Base-by-base conservation (phyloP, 2,329 filamentous ascomycete species). In the Hymenoscyphus linearis region DNA sequence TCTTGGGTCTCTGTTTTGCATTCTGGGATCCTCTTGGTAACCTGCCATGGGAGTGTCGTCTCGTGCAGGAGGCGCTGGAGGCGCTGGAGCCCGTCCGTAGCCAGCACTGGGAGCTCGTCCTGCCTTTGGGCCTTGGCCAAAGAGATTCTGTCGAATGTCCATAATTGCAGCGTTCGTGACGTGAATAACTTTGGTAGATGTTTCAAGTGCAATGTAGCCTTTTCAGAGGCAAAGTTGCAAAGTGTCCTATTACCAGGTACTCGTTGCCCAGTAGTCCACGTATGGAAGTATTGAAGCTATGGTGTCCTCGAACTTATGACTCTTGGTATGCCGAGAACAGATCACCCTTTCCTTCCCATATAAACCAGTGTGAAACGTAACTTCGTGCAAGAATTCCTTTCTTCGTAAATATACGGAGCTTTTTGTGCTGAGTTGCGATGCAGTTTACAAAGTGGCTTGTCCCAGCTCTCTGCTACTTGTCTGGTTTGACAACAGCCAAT, bases 121-220 rank as follows among this genome's bases (percentile, higher is more conserved):
- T 55, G 70, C 65, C 60, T 71, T 74, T 31, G 75, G 72, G 6
- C 76, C 74, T 64, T 75, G 74, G 52, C 78, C 76, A 64, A 78
- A 78, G 47, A 80, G 74, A 65, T 78, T 79, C 68, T 79, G 76
- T 63, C 77, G 71, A 64, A 69, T 68, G 57, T 72, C 68, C 70
- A 72, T 72, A 37, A 37, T 60, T 47, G 37, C 14, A 4, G 37
- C 18, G n/a, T 44, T 44, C 37, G 40, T 22, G 40, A n/a, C n/a
- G 40, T 18, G n/a, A n/a, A 22, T 3, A 47, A 10, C 9, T 22
- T 10, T 47, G 40, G 40, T n/a, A 18, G 40, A 47, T 22, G n/a
- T 22, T 22, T 47, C 40, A 22, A 47, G n/a, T n/a, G n/a, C 14
- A 22, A 47, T 47, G 40, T 4, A 18, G 40, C 40, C 22, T 25